These are phyloP conservation scores for Pseudogymnoascus sp. DNA, from an alignment of 2,329 filamentous ascomycete species.

Conservation along the genomic window DNA sequence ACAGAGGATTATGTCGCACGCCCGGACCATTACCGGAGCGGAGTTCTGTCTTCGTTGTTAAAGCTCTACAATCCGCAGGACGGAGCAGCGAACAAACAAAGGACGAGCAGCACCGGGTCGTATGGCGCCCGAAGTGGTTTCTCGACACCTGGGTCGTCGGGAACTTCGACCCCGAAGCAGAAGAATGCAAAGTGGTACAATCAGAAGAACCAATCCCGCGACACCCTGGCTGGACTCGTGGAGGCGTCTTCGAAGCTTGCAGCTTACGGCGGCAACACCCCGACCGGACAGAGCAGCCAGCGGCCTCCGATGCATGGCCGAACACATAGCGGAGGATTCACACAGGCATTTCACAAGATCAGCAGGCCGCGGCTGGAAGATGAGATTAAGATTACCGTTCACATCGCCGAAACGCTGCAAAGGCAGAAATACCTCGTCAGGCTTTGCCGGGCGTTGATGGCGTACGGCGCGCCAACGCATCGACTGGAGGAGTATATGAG, in stretches of 20 bases:
- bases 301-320: conserved; percentile 23
- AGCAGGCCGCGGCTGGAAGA: conserved; percentile 25
- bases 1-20: conserved; percentile 56
- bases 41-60: conserved; percentile 63
- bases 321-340: conserved; percentile 17
- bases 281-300: conserved; percentile 10
- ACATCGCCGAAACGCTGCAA: conserved; percentile 61
- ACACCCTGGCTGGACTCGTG: conserved; percentile 42
- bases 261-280: conserved; percentile 32
- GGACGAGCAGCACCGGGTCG: conserved; percentile 20
- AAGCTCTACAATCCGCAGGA: conserved; percentile 54
- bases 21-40: conserved; percentile 61
- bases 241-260: conserved; percentile 46
- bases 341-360: neutral
- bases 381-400: conserved; percentile 41
- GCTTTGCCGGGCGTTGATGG: conserved; percentile 79
- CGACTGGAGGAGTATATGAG: conserved; percentile 85
- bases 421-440: conserved; percentile 77
- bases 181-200: conserved; percentile 28
- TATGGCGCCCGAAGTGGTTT: conserved; percentile 25
- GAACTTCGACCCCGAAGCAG: conserved; percentile 27
- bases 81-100: conserved; percentile 20
- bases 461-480: conserved; percentile 84
- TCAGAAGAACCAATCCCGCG: conserved; percentile 35
- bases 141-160: conserved; percentile 36